Evolutionary conservation across 371 early-diverging fungal genomes (phyloP).

Genomic region (Lichtheimia corymbifera): DNA sequence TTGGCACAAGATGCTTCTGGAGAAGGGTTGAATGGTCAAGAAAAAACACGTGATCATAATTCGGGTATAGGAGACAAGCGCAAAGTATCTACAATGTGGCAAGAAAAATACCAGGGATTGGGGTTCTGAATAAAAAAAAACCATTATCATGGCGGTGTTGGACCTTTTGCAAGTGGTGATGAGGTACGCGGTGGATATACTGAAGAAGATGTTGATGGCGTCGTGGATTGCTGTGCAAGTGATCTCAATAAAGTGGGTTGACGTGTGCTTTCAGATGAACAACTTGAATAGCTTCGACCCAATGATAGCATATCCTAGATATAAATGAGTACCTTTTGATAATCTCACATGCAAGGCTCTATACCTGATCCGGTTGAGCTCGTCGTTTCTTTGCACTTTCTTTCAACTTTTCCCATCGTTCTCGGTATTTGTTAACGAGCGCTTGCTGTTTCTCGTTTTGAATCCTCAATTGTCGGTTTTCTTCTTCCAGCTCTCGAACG

Average conservation of each 20-base stretch:
- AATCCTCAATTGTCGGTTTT: slow-evolving; percentile 44
- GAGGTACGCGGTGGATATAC: not conserved
- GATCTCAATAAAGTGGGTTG: slow-evolving; percentile 20
- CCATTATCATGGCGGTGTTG: not conserved
- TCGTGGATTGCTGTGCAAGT: slow-evolving; percentile 23
- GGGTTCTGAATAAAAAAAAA: not conserved
- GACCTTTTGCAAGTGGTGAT: not conserved
- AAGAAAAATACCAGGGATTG: slow-evolving; percentile 23
- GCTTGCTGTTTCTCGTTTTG: slow-evolving; percentile 58
- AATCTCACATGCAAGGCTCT: too few species aligned
- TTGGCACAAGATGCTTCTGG: too few species aligned
- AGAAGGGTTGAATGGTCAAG: slow-evolving; percentile 9
- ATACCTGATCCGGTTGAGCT: slow-evolving; percentile 18
- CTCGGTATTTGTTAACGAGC: slow-evolving; percentile 74
- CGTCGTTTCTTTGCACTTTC: slow-evolving; percentile 79
- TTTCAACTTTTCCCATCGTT: slow-evolving; percentile 88
- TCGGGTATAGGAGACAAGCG: slow-evolving; percentile 25
- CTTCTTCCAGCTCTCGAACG: slow-evolving; percentile 59
- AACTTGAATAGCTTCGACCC: not conserved
- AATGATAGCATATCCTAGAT: too few species aligned
- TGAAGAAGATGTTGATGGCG: slow-evolving; percentile 2
- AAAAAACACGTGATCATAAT: slow-evolving; percentile 13
- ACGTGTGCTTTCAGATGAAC: slow-evolving; percentile 11
- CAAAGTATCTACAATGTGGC: slow-evolving; percentile 39
- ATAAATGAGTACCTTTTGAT: too few species aligned